Evolutionary conservation across 2,329 filamentous ascomycete genomes (phyloP).

Genomic region (Monosporascus sp.): DNA sequence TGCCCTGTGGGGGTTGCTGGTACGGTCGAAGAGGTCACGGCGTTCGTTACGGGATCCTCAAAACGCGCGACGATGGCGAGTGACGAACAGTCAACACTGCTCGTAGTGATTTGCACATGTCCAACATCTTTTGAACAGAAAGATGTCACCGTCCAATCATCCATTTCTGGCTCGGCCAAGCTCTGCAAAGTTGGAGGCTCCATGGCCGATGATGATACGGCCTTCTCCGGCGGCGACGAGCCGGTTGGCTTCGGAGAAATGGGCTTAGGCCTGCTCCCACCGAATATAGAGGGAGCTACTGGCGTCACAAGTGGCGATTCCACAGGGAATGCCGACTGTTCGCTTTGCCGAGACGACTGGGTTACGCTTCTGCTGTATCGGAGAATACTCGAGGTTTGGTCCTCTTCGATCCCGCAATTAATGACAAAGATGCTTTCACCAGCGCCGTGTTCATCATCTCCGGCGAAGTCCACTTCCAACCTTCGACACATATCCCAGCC

Average conservation of each 20-base stretch:
- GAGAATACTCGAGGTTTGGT: constrained; percentile 36
- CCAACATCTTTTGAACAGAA: constrained; percentile 58
- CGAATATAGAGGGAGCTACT: constrained; percentile 26
- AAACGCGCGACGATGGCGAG: constrained; percentile 64
- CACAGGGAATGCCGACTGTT: neutral
- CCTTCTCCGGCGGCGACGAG: constrained; percentile 15
- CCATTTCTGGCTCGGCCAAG: constrained; percentile 28
- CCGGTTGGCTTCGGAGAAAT: constrained; percentile 14
- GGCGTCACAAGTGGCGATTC: constrained; percentile 5
- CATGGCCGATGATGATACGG: constrained; percentile 18
- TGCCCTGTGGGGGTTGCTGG: constrained; percentile 42
- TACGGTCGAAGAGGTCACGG: constrained; percentile 42
- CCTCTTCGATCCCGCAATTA: constrained; percentile 63
- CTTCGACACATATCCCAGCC: constrained; percentile 90
- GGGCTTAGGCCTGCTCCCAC: constrained; percentile 15
- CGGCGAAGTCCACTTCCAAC: constrained; percentile 84
- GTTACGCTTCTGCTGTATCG: constrained; percentile 37
- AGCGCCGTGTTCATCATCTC: constrained; percentile 67
- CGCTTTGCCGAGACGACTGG: constrained; percentile 5
- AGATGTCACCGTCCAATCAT: constrained; percentile 63
- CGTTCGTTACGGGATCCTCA: constrained; percentile 72
- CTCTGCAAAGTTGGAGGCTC: constrained; percentile 12
- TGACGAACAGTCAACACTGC: constrained; percentile 67
- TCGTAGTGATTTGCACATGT: constrained; percentile 60
- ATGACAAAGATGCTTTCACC: constrained; percentile 76